Conservation (phyloP, 768 basidiomycete genomes). For the Boletus barrowsii region DNA sequence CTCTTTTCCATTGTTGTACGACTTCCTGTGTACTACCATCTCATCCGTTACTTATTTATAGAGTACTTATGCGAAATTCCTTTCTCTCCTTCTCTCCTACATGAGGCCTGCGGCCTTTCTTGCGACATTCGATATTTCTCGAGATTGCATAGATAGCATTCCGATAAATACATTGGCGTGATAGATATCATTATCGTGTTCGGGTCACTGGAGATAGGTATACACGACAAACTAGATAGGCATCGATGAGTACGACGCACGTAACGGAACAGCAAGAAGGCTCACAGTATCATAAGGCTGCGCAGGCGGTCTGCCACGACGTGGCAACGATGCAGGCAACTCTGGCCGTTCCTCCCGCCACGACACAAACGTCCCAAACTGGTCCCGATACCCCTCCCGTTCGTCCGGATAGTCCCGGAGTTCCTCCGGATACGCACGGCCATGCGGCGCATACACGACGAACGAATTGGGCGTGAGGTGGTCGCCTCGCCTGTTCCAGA, state of each 20-base stretch:
- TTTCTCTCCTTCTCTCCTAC: no score
- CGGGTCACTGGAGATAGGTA: conserved; percentile 27
- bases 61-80: conserved; percentile 19
- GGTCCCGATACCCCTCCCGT: conserved; percentile 54
- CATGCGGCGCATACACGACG: conserved; percentile 64
- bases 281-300: conserved; percentile 56
- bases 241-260: background rate
- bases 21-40: background rate
- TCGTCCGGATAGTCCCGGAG: conserved; percentile 57
- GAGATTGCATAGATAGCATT: conserved; percentile 10
- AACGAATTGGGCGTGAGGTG: conserved; percentile 54
- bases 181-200: background rate
- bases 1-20: conserved; percentile 15
- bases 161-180: conserved; percentile 18
- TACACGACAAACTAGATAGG: conserved; percentile 40
- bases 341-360: conserved; percentile 50
- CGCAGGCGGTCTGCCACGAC: conserved; percentile 48
- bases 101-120: background rate
- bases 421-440: conserved; percentile 56
- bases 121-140: background rate
- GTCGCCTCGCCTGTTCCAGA: conserved; percentile 77
- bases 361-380: conserved; percentile 40
- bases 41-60: conserved; percentile 19
- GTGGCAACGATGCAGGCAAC: conserved; percentile 60
- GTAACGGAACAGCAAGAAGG: conserved; percentile 3